These are phyloP conservation scores for Teratosphaeria zuluensis DNA, from an alignment of 2,329 filamentous ascomycete genomes.

Conservation along the genomic window DNA sequence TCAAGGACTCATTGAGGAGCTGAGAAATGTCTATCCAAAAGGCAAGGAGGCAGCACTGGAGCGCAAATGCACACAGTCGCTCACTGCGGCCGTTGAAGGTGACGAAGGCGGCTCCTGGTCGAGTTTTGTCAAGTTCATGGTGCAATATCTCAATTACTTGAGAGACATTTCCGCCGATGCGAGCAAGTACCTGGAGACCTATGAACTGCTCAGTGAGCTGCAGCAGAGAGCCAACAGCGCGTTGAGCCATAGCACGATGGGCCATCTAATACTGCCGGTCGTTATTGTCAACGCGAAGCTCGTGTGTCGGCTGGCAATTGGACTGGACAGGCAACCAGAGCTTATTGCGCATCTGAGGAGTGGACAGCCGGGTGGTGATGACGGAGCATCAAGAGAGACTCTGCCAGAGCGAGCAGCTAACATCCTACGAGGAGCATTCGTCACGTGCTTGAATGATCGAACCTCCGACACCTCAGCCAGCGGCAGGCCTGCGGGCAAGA, in stretches of 20 bases:
- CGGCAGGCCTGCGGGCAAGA: constrained; percentile 69
- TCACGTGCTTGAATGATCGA: constrained; percentile 76
- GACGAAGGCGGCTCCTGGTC: constrained; percentile 63
- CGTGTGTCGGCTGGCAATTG: constrained; percentile 73
- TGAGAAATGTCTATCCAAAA: constrained; percentile 50
- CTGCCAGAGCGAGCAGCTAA: constrained; percentile 83
- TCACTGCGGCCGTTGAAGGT: constrained; percentile 57
- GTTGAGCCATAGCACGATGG: constrained; percentile 67
- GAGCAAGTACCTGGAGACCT: constrained; percentile 63
- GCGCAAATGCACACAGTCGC: constrained; percentile 50
- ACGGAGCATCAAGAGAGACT: constrained; percentile 61
- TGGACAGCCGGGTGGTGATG: constrained; percentile 32
- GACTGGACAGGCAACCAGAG: constrained; percentile 69
- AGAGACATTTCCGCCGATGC: constrained; percentile 72
- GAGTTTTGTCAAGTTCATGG: constrained; percentile 68
- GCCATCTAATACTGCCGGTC: constrained; percentile 71
- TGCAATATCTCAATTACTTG: constrained; percentile 71
- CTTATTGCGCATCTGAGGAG: constrained; percentile 55
- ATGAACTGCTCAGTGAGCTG: constrained; percentile 62
- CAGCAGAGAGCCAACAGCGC: constrained; percentile 78
- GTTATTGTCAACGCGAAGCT: constrained; percentile 73
- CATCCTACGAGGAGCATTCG: constrained; percentile 82
- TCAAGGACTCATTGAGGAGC: constrained; percentile 55
- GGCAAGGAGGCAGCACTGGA: constrained; percentile 46
- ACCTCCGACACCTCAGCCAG: constrained; percentile 46